Base-by-base conservation (phyloP, 352 stramenopile genomes). In the Phytophthora pinifolia region DNA sequence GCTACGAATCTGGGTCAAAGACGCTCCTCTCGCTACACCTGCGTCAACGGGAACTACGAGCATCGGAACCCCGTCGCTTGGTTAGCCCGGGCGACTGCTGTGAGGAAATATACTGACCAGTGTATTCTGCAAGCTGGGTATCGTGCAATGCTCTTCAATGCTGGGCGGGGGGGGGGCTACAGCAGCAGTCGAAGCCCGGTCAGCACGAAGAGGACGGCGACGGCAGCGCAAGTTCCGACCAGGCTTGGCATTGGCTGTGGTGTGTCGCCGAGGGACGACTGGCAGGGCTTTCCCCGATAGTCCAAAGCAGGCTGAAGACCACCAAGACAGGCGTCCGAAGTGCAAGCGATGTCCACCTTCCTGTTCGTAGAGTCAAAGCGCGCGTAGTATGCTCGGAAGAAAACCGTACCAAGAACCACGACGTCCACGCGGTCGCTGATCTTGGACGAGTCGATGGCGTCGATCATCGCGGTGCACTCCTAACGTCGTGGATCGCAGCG, bases 1-100 rank as follows among this genome's bases (percentile, higher is more conserved):
- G 14, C 55, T 89, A 30, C 69, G 76, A 36, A 88, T 89, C 53
- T 85, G 76, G 73, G 79, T 89, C 15, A 88, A 86, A 65, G 79
- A 89, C 14, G 61, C 63, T 30, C 36, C 56, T 34, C 6, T 41
- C 4, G 10, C 41, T 57, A 20, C 34, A 47, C 29, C 39, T 46
- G 46, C 27, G 14, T 43, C 46, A 15, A 46, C 35, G 20, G 51
- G 33, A 50, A 20, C 22, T 29, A 33, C 38, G 32, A 57, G 15
- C 12, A 50, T 35, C 42, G 59, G 53, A 46, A 46, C 52, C 25
- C 46, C 35, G 34, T 56, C 38, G 35, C 37, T 66, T 53, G 29
- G 44, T n/a, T 65, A 65, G 49, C 35, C 48, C 41, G 14, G 25
- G 25, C 33, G 46, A 47, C 41, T 35, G 17, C 18, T 9, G 34